Evolutionary conservation across 345 rosid genomes (phyloP), one percentile per base, ranked within the genome.

Genomic region (Trapa incisa): DNA sequence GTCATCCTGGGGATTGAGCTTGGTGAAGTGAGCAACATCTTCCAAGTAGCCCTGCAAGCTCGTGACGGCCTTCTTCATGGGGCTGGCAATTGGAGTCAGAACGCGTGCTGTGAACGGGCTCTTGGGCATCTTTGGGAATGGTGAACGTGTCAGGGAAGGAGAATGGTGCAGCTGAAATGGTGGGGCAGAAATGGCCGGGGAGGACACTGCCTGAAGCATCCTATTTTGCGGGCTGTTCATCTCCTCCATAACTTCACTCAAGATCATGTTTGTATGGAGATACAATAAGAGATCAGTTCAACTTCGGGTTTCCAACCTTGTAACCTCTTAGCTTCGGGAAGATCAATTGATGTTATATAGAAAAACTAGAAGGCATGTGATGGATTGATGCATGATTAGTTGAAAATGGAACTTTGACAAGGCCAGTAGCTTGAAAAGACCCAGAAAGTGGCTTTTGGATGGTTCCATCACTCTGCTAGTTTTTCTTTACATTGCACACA

Each of bases 11-110:
- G 86, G 80, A 65, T 80, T 75, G 56, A 82, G 77, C 77, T 73
- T 80, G 70, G 82, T 86, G 75, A 83, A 79, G 11, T 77, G 74
- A 16, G 82, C 84, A 37, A 80, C 81, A 67, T 78, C 84, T 64
- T 81, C 84, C 45, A 83, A 54, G 79, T 70, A 75, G 37, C 76
- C 73, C 37, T 79, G 79, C 78, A 85, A 29, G 71, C 71, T 79
- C 41, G 76, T 64, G 16, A 78, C 67, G 8, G 83, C 87, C 76
- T 76, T 80, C 79, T 78, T 85, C 85, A 81, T 47, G 47, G 89
- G 85, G 71, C 86, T 85, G 2, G 84, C 75, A 42, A 78, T 54
- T 5, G 82, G 82, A 41, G 76, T 75, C 77, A 73, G 66, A 32
- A 76, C 16, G n/a, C 67, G 77, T n/a, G 79, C 1, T 36, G 68